A percentile compares a stretch with the other conserved stretches of the same genome.
Conservation (phyloP, 169 alveolate species). For the Blepharisma undulans region DNA sequence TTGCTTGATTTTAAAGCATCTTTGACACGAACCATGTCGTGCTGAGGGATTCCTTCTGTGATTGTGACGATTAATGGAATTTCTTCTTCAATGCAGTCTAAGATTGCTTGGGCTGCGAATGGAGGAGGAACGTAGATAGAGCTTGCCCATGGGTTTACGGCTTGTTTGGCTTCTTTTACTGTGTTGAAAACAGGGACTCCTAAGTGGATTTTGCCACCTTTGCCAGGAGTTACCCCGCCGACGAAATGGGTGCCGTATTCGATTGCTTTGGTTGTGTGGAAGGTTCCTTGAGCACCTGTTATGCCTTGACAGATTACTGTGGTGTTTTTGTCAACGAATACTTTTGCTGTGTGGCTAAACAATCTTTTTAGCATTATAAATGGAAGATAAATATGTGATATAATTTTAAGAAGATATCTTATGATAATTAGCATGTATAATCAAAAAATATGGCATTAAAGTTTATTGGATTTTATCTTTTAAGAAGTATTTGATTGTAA, state of each 20-base stretch:
- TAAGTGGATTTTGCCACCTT: constrained; percentile 77
- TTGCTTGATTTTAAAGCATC: constrained; percentile 76
- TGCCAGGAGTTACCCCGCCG: constrained; percentile 81
- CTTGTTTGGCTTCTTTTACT: constrained; percentile 71
- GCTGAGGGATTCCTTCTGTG: constrained; percentile 98
- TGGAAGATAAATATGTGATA: not conserved
- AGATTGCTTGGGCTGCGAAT: constrained; percentile 93
- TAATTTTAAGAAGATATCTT: not conserved
- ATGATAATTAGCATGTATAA: not conserved
- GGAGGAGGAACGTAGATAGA: constrained; percentile 97
- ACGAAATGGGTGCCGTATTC: constrained; percentile 81
- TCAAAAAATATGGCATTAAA: too few species aligned
- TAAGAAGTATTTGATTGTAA: too few species aligned
- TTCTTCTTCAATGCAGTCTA: constrained; percentile 96
- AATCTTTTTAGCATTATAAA: constrained; percentile 20
- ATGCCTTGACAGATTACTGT: constrained; percentile 83
- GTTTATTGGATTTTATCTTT: too few species aligned
- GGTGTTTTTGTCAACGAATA: constrained; percentile 72
- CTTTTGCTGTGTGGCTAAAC: constrained; percentile 41
- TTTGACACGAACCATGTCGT: constrained; percentile 95
- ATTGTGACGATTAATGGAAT: constrained; percentile 94
- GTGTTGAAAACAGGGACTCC: constrained; percentile 77
- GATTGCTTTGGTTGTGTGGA: constrained; percentile 75
- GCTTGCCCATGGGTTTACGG: constrained; percentile 93
- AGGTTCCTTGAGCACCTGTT: constrained; percentile 83